Conservation (phyloP, 2,329 filamentous ascomycete species). For the Ceratocystis diversiconidia region DNA sequence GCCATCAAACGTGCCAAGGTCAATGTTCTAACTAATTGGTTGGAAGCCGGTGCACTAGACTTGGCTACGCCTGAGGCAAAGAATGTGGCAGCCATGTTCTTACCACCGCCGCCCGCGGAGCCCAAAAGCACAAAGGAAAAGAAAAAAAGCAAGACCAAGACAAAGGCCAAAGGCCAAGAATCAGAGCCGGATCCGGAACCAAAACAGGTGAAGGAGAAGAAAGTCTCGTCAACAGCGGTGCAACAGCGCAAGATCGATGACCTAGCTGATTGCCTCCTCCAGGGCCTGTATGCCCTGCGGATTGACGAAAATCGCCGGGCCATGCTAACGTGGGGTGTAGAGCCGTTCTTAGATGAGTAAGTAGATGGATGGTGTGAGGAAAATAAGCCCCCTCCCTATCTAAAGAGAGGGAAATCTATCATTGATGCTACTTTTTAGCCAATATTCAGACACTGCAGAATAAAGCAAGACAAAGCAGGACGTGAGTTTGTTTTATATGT, state of each 20-base stretch:
- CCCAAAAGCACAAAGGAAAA: neutral
- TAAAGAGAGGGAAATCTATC: neutral
- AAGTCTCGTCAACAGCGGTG: neutral
- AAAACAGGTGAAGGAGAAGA: neutral
- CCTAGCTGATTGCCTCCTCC: constrained; percentile 12
- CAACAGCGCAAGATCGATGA: constrained; percentile 10
- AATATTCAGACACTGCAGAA: neutral
- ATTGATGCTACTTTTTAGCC: neutral
- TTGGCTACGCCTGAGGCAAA: constrained; percentile 7
- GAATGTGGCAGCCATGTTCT: neutral
- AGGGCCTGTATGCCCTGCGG: constrained; percentile 11
- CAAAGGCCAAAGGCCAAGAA: neutral
- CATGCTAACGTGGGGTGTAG: constrained; percentile 2
- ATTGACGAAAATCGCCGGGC: constrained; percentile 11
- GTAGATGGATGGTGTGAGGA: no score
- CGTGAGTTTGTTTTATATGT: neutral
- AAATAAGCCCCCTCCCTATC: neutral
- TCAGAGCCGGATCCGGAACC: neutral
- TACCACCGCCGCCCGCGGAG: neutral
- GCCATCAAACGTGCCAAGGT: constrained; percentile 12
- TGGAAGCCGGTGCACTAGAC: constrained; percentile 3
- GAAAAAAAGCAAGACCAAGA: neutral
- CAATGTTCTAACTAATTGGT: constrained; percentile 9
- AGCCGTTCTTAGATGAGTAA: constrained; percentile 3
- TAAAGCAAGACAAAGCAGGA: neutral